Evolutionary conservation across 2,329 filamentous ascomycete genomes (phyloP), one percentile per base, ranked within the genome.

Genomic region (Apiospora saccharicola): DNA sequence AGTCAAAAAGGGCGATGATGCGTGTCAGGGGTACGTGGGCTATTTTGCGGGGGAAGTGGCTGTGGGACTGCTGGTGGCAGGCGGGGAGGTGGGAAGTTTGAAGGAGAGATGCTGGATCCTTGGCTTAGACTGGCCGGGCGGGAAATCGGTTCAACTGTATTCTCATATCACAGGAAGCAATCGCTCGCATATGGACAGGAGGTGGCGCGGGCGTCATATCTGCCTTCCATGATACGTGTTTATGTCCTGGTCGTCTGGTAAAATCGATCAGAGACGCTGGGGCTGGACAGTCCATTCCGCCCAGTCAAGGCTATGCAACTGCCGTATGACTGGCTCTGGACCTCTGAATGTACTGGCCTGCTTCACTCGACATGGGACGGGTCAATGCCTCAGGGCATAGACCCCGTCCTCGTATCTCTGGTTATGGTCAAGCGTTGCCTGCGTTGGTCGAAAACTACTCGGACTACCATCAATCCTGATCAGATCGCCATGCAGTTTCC

Each of bases 101-200:
- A 19, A 64, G 14, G 57, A 19, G 10, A 64, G 34, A 64, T n/a
- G 34, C 34, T 12, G 37, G 57, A 22, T 14, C 30, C 57, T 41
- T 13, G 57, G 34, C 22, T 6, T 22, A 5, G 13, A 34, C 3
- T 41, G 34, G 19, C 22, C 24, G 34, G 19, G 57, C 57, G 34
- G 34, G 57, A 64, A 57, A 41, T 16, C 13, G 8, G 34, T 41
- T 24, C 57, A 64, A 41, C 57, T 64, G 41, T 64, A 64, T 64
- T 12, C 57, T 6, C 19, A n/a, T 10, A 19, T 14, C 19, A 64
- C 34, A 41, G 34, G 22, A 7, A 19, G 53, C 26, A 19, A 57
- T 16, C 8, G 8, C 51, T 57, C 51, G 26, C 14, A 13, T 34
- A 19, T 16, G 51, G 26, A 16, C 16, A 30, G 6, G 19, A 5